phyloP scores from a whole-genome alignment of 805 yeast genomes.

The Metschnikowia henanensis region DNA sequence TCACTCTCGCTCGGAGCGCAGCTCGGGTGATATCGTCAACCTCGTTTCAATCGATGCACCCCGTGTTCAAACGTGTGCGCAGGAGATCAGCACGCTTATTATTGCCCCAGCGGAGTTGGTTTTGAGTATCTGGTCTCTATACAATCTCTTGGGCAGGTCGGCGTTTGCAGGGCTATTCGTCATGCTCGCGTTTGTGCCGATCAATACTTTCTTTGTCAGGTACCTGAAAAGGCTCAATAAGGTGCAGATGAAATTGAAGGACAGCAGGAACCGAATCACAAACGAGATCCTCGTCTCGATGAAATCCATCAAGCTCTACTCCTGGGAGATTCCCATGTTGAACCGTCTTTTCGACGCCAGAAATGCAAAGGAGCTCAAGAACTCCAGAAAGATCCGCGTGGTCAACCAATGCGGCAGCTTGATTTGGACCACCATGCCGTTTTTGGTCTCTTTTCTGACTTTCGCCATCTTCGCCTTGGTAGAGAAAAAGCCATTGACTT shows the following conservation, averaged over 20 bases:
- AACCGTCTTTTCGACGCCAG: slow-evolving; percentile 20
- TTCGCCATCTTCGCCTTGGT: slow-evolving; percentile 53
- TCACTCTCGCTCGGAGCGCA: slow-evolving; percentile 17
- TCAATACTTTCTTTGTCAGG: slow-evolving; percentile 21
- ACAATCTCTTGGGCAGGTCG: slow-evolving; percentile 24
- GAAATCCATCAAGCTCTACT: slow-evolving; percentile 27
- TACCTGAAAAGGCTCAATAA: slow-evolving; percentile 14
- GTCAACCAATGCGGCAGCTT: slow-evolving; percentile 46
- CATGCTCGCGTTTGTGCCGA: slow-evolving; percentile 20
- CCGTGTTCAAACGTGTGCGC: slow-evolving; percentile 22
- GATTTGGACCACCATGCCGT: slow-evolving; percentile 65
- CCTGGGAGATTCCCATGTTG: slow-evolving; percentile 30
- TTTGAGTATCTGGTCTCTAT: slow-evolving; percentile 22
- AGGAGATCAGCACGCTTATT: slow-evolving; percentile 18
- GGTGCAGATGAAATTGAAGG: slow-evolving; percentile 21
- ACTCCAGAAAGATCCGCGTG: slow-evolving; percentile 23
- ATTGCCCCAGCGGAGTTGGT: slow-evolving; percentile 19
- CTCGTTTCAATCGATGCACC: slow-evolving; percentile 26
- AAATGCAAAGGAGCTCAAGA: slow-evolving; percentile 21
- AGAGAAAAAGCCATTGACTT: slow-evolving; percentile 52
- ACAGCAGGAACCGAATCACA: slow-evolving; percentile 22
- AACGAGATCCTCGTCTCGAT: slow-evolving; percentile 25
- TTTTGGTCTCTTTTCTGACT: slow-evolving; percentile 60
- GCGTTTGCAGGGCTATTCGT: slow-evolving; percentile 22
- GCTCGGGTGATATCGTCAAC: slow-evolving; percentile 27